A percentile compares a stretch with the other conserved stretches of the same genome.
Conservation (phyloP, 306 rosid species). For the Ormosia semicastrata region DNA sequence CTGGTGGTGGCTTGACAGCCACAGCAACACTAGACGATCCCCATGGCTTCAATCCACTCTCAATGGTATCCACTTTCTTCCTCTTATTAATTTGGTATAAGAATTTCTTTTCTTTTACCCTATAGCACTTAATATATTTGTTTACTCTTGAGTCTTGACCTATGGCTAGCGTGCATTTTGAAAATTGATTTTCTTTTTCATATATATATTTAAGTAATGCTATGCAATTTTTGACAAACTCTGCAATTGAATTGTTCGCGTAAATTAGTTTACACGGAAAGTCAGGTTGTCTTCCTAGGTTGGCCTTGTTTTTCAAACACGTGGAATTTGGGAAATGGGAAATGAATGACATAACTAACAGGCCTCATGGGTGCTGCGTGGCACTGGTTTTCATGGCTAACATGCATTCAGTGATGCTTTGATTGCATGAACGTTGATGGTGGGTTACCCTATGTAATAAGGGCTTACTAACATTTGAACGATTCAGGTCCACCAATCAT, state of each 20-base stretch:
- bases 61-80: constrained; percentile 44
- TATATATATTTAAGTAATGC: background rate
- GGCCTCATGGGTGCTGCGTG: background rate
- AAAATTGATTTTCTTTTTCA: background rate
- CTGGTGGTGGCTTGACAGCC: constrained; percentile 82
- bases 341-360: background rate
- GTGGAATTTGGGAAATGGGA: background rate
- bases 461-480: constrained; percentile 10
- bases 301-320: background rate
- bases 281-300: background rate
- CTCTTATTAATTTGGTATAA: background rate
- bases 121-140: background rate
- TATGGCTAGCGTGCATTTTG: background rate
- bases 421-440: constrained; percentile 24
- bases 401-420: constrained; percentile 15
- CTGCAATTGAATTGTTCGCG: background rate
- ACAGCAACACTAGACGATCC: constrained; percentile 46
- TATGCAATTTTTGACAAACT: background rate
- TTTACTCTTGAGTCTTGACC: background rate
- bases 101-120: background rate
- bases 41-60: constrained; percentile 85
- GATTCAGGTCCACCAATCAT: constrained; percentile 18
- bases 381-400: constrained; percentile 1
- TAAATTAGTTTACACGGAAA: background rate
- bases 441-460: background rate